Evolutionary conservation across 345 rosid genomes (phyloP), one percentile per base, ranked within the genome.

Genomic region (Acer yangbiense): DNA sequence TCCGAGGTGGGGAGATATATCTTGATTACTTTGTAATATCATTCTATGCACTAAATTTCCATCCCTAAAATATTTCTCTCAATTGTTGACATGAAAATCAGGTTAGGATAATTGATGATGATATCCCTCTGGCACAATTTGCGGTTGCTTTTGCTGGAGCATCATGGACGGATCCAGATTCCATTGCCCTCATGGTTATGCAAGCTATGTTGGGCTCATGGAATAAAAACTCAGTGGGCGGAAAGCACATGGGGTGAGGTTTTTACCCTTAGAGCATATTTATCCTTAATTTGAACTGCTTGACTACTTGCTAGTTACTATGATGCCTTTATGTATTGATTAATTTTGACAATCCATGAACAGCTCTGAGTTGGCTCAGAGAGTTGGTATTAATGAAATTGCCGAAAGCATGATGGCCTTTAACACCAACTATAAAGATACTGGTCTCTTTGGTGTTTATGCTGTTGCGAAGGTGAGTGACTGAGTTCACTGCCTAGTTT

Each of bases 161-260:
- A 73, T 86, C 99, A 60, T 97, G 99, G 99, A 90, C 94, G 9
- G 99, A 97, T 82, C 98, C 99, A 77, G 99, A 97, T 88, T 94
- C 99, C 46, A 83, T 93, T 77, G 87, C 97, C 44, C 85, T 97
- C 65, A 94, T 97, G 99, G 98, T 97, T 75, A 91, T 97, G 94
- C 99, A 97, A 77, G 89, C 96, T n/a, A 91, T 97, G 98, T 81
- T 97, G 82, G 99, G 99, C 77, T 94, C 99, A 27, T 94, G 98
- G 97, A 94, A 86, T 84, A 94, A 93, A 82, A 87, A 61, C 79
- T 87, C 90, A 41, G 93, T 93, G 62, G 98, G 98, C 61, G 99
- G 99, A 82, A 97, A 94, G 82, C 99, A 97, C 87, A 91, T 91
- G 98, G 99, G 99, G 99, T 96, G 79, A 88, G 91, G 77, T 77